Conservation (phyloP, 2,329 filamentous ascomycete genomes). For the Curvularia sp. region DNA sequence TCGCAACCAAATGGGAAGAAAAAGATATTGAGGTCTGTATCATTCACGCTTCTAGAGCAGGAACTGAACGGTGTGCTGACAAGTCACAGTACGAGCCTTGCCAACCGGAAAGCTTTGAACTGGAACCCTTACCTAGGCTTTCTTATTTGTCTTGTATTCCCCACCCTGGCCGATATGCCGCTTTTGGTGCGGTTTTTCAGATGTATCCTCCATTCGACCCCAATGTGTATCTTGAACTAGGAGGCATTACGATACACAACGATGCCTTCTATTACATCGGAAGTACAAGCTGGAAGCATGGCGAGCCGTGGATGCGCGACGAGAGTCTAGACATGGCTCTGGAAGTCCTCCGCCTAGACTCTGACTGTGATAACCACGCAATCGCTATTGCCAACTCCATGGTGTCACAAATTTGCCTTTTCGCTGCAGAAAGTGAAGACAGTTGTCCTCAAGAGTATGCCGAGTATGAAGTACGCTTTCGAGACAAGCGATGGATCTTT, state of each 20-base stretch:
- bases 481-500: conserved; percentile 34
- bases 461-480: conserved; percentile 19
- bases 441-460: conserved; percentile 11
- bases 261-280: conserved; percentile 19
- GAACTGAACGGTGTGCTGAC: not conserved
- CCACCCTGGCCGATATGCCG: conserved; percentile 18
- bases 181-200: conserved; percentile 2
- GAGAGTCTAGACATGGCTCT: conserved; percentile 31
- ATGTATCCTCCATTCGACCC: conserved; percentile 4
- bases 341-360: conserved; percentile 19
- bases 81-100: not conserved
- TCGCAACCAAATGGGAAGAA: not conserved
- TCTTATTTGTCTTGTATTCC: conserved; percentile 2
- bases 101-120: not conserved
- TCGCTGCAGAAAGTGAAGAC: conserved; percentile 8
- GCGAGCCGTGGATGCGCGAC: conserved; percentile 28
- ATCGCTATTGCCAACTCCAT: conserved; percentile 32
- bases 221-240: conserved; percentile 25
- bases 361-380: conserved; percentile 11
- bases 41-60: not conserved
- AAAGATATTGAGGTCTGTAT: not conserved
- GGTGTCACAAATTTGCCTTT: conserved; percentile 22
- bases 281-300: not conserved
- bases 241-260: conserved; percentile 22
- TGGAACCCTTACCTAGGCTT: conserved; percentile 1